Evolutionary conservation across 108 stramenopile genomes (phyloP).

Genomic region (Pseudonitzschia delicatissima): DNA sequence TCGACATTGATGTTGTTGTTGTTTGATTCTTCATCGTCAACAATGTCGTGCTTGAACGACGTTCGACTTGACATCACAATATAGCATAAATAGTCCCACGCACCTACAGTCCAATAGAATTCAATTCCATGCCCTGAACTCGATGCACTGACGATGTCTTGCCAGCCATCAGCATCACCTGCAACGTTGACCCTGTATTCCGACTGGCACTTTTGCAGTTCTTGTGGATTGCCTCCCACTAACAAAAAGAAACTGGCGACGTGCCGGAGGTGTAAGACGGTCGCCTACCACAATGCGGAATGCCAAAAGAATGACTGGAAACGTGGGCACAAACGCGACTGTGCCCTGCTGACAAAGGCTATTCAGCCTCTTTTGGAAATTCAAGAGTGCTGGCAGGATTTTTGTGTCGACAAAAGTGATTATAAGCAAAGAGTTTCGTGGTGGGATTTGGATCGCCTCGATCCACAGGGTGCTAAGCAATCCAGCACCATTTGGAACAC

Average conservation of each 20-base stretch:
- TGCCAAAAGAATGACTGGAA: constrained; percentile 54
- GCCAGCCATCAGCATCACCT: not conserved
- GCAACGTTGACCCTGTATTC: not conserved
- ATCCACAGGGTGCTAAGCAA: not conserved
- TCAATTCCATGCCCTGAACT: too few relatives aligned
- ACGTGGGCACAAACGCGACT: constrained; percentile 32
- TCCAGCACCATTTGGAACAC: constrained; percentile 13
- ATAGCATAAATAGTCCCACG: too few relatives aligned
- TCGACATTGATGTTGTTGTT: too few relatives aligned
- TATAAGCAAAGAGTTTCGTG: too few relatives aligned
- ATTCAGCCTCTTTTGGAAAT: constrained; percentile 35
- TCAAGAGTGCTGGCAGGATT: too few relatives aligned
- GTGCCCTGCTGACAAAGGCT: constrained; percentile 19
- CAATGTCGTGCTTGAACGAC: too few relatives aligned
- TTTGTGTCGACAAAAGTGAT: too few relatives aligned
- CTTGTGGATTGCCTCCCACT: constrained; percentile 7
- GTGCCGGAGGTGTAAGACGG: constrained; percentile 41
- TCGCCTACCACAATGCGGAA: constrained; percentile 39
- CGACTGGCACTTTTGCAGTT: constrained; percentile 9
- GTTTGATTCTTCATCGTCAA: too few relatives aligned
- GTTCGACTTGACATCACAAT: too few relatives aligned
- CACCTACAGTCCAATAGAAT: too few relatives aligned
- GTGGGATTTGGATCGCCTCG: constrained; percentile 12
- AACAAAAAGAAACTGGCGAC: constrained; percentile 25
- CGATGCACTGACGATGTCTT: too few relatives aligned